Base-by-base conservation (phyloP, 2,329 filamentous ascomycete species). In the Diaporthe sp. region DNA sequence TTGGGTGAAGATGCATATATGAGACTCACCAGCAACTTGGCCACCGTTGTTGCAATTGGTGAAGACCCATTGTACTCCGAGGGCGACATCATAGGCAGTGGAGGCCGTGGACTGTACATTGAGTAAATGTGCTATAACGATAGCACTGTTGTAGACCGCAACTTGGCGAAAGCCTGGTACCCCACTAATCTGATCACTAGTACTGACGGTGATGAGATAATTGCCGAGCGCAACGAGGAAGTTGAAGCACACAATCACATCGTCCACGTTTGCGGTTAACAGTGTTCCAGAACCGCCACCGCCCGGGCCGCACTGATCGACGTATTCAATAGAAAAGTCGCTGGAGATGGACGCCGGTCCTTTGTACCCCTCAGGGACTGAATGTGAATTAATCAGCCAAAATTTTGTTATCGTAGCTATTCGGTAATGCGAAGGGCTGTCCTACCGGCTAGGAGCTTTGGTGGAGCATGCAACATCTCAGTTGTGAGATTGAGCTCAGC, bases 181-280 rank as follows among this genome's bases (percentile, higher is more conserved):
- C 51, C 51, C 51, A 55, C 12, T 25, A 6, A 28, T 28, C n/a
- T 55, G 51, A 55, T 55, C 51, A 28, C 51, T 55, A n/a, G n/a
- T 25, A 19, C 28, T 57, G 13, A 57, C 53, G 6, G 25, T 34
- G 15, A 57, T 34, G 25, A 17, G 13, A 57, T 57, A 57, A 22
- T 57, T 57, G 28, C 53, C 53, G 10, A 57, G 53, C 6, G 53
- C 53, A 13, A 57, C 53, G 53, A 57, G 53, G 53, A 57, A 57
- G 53, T 57, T 57, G 53, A 57, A 57, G 53, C 53, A 57, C 53
- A 57, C 53, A 57, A 57, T 57, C 53, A 57, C 53, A 19, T 57
- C 53, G 28, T 57, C 53, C 53, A 57, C 53, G 53, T 57, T 57
- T 57, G 53, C 53, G 28, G 53, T 57, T 3, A 31, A 15, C 53